Conservation (phyloP, 2,329 filamentous ascomycete species). For the Penicillium sp. region DNA sequence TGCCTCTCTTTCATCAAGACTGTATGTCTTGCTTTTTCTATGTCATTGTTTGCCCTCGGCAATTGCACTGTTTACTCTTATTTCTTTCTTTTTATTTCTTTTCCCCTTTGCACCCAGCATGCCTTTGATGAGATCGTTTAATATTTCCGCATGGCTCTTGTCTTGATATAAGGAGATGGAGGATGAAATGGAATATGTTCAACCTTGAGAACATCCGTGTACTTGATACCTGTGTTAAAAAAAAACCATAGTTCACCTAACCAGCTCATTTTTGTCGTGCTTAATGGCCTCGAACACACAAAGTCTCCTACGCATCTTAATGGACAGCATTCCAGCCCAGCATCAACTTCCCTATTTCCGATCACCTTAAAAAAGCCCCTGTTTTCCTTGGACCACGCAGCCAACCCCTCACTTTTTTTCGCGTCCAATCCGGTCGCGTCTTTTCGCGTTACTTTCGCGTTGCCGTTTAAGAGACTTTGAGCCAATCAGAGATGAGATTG, state of each 20-base stretch:
- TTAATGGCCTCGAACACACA: background rate
- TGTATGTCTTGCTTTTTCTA: constrained; percentile 5
- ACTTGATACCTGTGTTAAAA: background rate
- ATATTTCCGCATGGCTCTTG: background rate
- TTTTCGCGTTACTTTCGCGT: constrained; percentile 17
- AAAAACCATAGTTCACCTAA: background rate
- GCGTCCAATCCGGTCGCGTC: constrained; percentile 4
- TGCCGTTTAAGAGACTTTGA: background rate
- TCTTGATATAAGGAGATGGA: background rate
- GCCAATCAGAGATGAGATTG: background rate
- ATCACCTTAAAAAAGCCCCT: background rate
- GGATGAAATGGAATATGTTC: background rate
- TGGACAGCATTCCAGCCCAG: background rate
- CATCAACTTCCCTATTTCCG: background rate
- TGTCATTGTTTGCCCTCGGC: background rate
- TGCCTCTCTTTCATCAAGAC: constrained; percentile 6
- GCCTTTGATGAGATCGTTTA: background rate
- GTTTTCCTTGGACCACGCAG: background rate
- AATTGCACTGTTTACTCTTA: background rate
- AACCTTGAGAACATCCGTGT: background rate
- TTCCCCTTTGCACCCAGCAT: background rate
- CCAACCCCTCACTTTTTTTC: background rate
- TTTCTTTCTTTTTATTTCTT: background rate
- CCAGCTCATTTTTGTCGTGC: background rate
- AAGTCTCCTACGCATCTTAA: background rate